Percentiles rank a stretch among this genome's conserved stretches.
These are phyloP conservation scores for Phytophthora ramorum DNA, from an alignment of 352 stramenopile species.

Conservation along the genomic window DNA sequence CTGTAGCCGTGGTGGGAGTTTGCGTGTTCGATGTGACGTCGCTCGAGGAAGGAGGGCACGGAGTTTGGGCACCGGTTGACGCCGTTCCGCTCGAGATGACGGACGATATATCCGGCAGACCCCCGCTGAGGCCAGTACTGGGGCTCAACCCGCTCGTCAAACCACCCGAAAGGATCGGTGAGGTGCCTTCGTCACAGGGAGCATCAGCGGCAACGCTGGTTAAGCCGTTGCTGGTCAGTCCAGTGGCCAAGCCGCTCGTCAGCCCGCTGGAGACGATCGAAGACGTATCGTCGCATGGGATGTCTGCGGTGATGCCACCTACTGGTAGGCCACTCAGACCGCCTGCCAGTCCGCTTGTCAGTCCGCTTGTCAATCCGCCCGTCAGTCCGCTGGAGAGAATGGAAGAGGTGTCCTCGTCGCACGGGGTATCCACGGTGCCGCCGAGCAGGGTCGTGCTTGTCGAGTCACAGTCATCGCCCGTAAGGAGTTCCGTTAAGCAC, in stretches of 20 bases:
- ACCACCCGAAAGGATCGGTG: not conserved
- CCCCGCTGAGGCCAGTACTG: not conserved
- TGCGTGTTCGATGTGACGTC: conserved; percentile 1
- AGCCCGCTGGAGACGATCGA: conserved; percentile 10
- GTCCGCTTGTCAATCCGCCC: too few relatives aligned
- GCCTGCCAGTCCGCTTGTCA: conserved; percentile 7
- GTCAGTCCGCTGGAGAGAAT: conserved; percentile 15
- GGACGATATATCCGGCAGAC: not conserved
- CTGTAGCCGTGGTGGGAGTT: conserved; percentile 11
- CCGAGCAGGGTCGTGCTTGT: conserved; percentile 18
- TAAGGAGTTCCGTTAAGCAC: conserved; percentile 26
- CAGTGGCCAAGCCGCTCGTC: conserved; percentile 4
- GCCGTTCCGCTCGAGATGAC: conserved; percentile 1
- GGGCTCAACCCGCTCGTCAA: not conserved
- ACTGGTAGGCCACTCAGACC: conserved; percentile 14
- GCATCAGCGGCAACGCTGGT: not conserved
- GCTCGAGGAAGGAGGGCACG: not conserved
- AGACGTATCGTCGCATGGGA: conserved; percentile 7
- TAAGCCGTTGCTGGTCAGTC: conserved; percentile 1
- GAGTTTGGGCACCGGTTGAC: not conserved
- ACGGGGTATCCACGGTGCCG: conserved; percentile 17
- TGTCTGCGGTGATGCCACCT: conserved; percentile 1
- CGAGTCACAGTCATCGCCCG: conserved; percentile 24
- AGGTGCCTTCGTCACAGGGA: not conserved
- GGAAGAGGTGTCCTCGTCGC: conserved; percentile 17